Evolutionary conservation across 768 basidiomycete genomes (phyloP).

Genomic region (Pulveroboletus sp.): DNA sequence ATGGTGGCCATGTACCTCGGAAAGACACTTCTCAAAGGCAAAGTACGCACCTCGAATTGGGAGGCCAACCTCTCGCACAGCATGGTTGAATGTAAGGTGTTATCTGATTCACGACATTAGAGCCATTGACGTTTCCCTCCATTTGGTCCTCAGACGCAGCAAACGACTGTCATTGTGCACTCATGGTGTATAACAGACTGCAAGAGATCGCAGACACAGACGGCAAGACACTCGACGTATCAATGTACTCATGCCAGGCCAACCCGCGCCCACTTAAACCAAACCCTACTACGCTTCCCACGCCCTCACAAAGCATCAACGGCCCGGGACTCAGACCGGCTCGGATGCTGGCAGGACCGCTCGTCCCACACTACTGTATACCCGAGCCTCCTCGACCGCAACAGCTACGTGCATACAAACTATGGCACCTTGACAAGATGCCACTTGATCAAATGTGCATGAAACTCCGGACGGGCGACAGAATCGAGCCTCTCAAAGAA

Average conservation of each 20-base stretch:
- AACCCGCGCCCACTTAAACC: slow-evolving; percentile 7
- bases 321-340: too few relatives aligned
- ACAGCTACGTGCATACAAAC: slow-evolving; percentile 41
- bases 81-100: slow-evolving; percentile 38
- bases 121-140: background rate
- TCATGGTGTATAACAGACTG: slow-evolving; percentile 43
- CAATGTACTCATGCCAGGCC: slow-evolving; percentile 29
- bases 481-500: slow-evolving; percentile 41
- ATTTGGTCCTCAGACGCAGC: slow-evolving; percentile 40
- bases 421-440: slow-evolving; percentile 40
- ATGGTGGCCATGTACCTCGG: slow-evolving; percentile 42
- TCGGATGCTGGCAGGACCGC: background rate
- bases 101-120: background rate
- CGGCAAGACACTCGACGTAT: slow-evolving; percentile 15
- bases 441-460: slow-evolving; percentile 40
- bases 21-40: slow-evolving; percentile 41
- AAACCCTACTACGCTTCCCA: background rate
- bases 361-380: slow-evolving; percentile 24
- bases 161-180: slow-evolving; percentile 48
- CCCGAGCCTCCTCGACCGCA: slow-evolving; percentile 33
- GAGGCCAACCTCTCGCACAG: slow-evolving; percentile 33
- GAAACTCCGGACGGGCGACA: slow-evolving; percentile 28
- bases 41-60: slow-evolving; percentile 49
- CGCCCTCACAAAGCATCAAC: background rate
- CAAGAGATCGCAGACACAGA: slow-evolving; percentile 28